Evolutionary conservation across 441 rosid genomes (phyloP).

Genomic region (Euphorbia schlechtendalii): DNA sequence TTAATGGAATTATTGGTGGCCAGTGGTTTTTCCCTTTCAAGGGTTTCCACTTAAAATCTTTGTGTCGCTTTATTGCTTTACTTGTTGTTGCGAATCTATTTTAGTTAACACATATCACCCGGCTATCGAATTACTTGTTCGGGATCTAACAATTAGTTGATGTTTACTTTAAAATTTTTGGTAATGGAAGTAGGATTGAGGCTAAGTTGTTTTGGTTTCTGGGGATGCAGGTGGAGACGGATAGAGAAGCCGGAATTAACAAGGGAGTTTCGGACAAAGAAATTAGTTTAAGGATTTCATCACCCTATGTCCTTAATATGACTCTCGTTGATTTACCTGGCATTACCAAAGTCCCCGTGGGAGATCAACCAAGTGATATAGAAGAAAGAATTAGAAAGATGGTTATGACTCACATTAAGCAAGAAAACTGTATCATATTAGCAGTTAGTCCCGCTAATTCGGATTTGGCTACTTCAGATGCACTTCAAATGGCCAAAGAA

Average conservation of each 20-base stretch:
- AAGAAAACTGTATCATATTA: constrained; percentile 53
- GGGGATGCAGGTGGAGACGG: constrained; percentile 56
- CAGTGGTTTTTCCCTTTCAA: too few species aligned
- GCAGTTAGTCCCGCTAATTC: constrained; percentile 78
- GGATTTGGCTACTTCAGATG: constrained; percentile 81
- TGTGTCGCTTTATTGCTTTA: too few species aligned
- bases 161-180: too few species aligned
- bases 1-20: too few species aligned
- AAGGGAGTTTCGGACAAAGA: constrained; percentile 63
- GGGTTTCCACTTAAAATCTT: too few species aligned
- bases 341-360: constrained; percentile 71
- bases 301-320: constrained; percentile 62
- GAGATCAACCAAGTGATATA: constrained; percentile 65
- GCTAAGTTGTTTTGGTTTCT: background rate
- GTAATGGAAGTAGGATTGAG: background rate
- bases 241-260: constrained; percentile 51
- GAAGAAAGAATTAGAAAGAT: constrained; percentile 53
- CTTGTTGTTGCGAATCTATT: too few species aligned
- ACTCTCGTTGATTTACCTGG: constrained; percentile 77
- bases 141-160: too few species aligned
- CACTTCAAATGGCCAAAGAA: constrained; percentile 57
- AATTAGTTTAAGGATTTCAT: constrained; percentile 51
- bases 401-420: constrained; percentile 44
- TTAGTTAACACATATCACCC: too few species aligned
- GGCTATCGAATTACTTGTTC: too few species aligned